These are phyloP conservation scores for Colletotrichum truncatum DNA, from an alignment of 2,329 filamentous ascomycete species.

Conservation along the genomic window DNA sequence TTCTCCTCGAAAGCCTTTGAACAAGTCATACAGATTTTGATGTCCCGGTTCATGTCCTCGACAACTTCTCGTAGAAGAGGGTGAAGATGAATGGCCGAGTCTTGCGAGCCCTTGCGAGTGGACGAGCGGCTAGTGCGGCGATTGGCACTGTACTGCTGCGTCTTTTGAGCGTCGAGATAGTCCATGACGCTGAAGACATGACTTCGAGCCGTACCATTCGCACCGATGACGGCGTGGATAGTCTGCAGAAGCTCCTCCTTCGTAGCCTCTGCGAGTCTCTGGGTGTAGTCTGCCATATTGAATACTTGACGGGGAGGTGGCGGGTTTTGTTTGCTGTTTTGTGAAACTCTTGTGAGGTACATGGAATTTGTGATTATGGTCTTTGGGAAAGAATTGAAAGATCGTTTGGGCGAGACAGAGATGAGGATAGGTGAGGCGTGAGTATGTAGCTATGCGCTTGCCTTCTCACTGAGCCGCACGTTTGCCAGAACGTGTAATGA, in stretches of 20 bases:
- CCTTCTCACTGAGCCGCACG: constrained; percentile 8
- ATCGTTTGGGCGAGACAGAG: neutral
- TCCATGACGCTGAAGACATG: neutral
- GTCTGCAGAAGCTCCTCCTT: constrained; percentile 15
- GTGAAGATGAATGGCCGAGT: neutral
- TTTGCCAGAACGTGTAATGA: neutral
- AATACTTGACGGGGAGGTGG: neutral
- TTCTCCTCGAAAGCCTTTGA: constrained; percentile 6
- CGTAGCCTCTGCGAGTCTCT: neutral
- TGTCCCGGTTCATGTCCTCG: neutral
- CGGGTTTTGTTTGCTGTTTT: neutral
- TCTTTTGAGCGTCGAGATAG: constrained; percentile 10
- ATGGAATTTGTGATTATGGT: neutral
- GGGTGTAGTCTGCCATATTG: neutral
- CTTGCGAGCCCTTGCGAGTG: constrained; percentile 9
- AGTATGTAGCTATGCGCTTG: constrained; percentile 6
- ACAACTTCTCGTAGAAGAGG: neutral
- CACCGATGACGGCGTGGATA: neutral
- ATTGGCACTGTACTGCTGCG: neutral
- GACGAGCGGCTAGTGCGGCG: constrained; percentile 2
- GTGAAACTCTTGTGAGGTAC: neutral
- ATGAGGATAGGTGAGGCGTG: neutral
- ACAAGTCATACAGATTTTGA: constrained; percentile 15
- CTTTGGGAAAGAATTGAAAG: neutral
- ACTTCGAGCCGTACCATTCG: constrained; percentile 1